phyloP scores from a whole-genome alignment of 306 rosid genomes.

The Neltuma alba region DNA sequence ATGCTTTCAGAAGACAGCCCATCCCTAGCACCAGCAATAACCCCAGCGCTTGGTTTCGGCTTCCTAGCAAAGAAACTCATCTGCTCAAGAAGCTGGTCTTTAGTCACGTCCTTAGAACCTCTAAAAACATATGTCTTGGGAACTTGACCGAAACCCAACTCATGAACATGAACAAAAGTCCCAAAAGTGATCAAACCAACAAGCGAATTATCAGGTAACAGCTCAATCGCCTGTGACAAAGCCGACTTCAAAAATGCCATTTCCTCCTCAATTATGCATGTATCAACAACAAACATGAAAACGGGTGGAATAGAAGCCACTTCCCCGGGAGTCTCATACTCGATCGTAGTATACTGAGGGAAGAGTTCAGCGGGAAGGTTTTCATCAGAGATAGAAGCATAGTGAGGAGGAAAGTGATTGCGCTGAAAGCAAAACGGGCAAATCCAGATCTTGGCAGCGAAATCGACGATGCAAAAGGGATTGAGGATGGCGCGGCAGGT shows the following conservation, averaged over 20 bases:
- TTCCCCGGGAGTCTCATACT: constrained; percentile 57
- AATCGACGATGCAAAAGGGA: constrained; percentile 92
- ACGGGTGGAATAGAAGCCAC: constrained; percentile 55
- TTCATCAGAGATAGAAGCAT: constrained; percentile 79
- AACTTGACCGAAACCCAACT: constrained; percentile 73
- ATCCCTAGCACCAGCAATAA: constrained; percentile 87
- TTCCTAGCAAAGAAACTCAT: constrained; percentile 79
- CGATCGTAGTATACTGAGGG: constrained; percentile 89
- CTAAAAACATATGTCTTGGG: constrained; percentile 81
- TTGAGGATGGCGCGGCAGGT: constrained; percentile 91
- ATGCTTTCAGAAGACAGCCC: constrained; percentile 82
- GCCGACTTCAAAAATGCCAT: constrained; percentile 71
- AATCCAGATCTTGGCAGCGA: constrained; percentile 97
- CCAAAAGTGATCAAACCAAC: constrained; percentile 89
- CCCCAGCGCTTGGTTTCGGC: constrained; percentile 77
- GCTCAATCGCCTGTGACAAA: constrained; percentile 73
- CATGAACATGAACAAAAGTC: constrained; percentile 81
- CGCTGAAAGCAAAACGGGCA: constrained; percentile 94
- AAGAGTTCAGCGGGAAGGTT: constrained; percentile 96
- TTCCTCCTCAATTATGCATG: constrained; percentile 86
- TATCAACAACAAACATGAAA: constrained; percentile 82
- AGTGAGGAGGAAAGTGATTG: constrained; percentile 88
- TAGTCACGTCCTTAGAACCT: constrained; percentile 77
- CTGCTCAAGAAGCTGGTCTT: constrained; percentile 89
- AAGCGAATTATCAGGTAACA: constrained; percentile 83